A percentile compares a stretch with the other conserved stretches of the same genome.
phyloP scores from a whole-genome alignment of 371 early-diverging fungal species.

The Umbelopsis sp. region DNA sequence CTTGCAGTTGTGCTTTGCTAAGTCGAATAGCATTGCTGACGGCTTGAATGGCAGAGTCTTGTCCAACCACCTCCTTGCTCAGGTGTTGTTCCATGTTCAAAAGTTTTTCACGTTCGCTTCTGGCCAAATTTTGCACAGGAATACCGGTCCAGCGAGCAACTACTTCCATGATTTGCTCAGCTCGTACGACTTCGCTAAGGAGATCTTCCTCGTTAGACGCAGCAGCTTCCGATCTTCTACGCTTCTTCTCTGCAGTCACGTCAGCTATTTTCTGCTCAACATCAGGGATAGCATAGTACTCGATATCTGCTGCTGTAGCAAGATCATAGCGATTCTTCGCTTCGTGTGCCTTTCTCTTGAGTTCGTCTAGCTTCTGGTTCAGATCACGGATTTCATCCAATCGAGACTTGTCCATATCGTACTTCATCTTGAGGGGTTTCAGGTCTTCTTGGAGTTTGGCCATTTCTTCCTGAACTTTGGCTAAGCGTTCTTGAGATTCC shows the following conservation, averaged over 20 bases:
- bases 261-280: slow-evolving; percentile 67
- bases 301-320: slow-evolving; percentile 79
- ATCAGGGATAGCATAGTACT: slow-evolving; percentile 90
- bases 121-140: slow-evolving; percentile 78
- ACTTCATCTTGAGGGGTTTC: slow-evolving; percentile 85
- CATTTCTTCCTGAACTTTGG: slow-evolving; percentile 84
- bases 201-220: slow-evolving; percentile 50
- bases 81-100: slow-evolving; percentile 80
- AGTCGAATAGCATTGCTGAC: slow-evolving; percentile 76
- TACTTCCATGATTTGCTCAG: slow-evolving; percentile 86
- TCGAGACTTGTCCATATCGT: slow-evolving; percentile 81
- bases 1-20: slow-evolving; percentile 83
- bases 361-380: slow-evolving; percentile 86
- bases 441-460: slow-evolving; percentile 81
- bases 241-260: slow-evolving; percentile 54
- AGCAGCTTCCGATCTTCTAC: slow-evolving; percentile 60
- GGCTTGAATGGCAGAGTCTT: slow-evolving; percentile 79
- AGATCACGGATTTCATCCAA: slow-evolving; percentile 87
- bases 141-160: slow-evolving; percentile 92
- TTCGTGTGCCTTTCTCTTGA: slow-evolving; percentile 82
- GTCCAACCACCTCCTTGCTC: slow-evolving; percentile 81
- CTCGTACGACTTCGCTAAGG: slow-evolving; percentile 83
- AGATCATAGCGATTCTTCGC: slow-evolving; percentile 84
- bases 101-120: slow-evolving; percentile 82
- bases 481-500: slow-evolving; percentile 76